phyloP scores from a whole-genome alignment of 2,329 filamentous ascomycete genomes.

The Phialemonium atrogriseum region DNA sequence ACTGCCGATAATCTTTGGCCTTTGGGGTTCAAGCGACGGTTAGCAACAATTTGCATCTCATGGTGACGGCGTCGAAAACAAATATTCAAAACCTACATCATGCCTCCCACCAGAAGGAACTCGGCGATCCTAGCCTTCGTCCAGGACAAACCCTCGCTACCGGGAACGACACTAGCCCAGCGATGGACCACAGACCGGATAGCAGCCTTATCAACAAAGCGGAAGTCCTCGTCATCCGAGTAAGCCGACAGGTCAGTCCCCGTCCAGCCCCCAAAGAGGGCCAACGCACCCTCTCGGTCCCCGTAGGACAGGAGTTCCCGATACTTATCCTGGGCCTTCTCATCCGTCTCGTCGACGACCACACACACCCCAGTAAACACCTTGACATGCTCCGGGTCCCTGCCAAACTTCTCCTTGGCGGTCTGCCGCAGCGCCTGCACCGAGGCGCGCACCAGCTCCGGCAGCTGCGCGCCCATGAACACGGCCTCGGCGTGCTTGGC shows the following conservation, averaged over 20 bases:
- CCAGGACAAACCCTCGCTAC: background rate
- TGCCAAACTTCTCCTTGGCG: conserved; percentile 37
- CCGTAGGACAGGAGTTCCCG: conserved; percentile 46
- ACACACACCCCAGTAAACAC: conserved; percentile 51
- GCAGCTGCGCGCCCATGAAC: conserved; percentile 51
- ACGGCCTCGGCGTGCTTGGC: conserved; percentile 58
- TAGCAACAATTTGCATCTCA: no score
- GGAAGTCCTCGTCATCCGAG: conserved; percentile 54
- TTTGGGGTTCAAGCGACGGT: no score
- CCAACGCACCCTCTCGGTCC: conserved; percentile 52
- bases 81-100: no score
- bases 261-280: conserved; percentile 59
- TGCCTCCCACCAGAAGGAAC: background rate
- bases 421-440: conserved; percentile 47
- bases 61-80: no score
- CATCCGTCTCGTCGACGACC: conserved; percentile 50
- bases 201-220: conserved; percentile 53
- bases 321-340: conserved; percentile 50
- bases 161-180: conserved; percentile 30
- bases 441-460: conserved; percentile 44
- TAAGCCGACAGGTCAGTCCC: conserved; percentile 55
- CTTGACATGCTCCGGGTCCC: conserved; percentile 49
- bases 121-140: conserved; percentile 1
- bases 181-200: conserved; percentile 42
- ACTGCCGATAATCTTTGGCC: background rate